These are phyloP conservation scores for Penicillium sp. DNA, from an alignment of 2,329 filamentous ascomycete genomes.

Conservation along the genomic window DNA sequence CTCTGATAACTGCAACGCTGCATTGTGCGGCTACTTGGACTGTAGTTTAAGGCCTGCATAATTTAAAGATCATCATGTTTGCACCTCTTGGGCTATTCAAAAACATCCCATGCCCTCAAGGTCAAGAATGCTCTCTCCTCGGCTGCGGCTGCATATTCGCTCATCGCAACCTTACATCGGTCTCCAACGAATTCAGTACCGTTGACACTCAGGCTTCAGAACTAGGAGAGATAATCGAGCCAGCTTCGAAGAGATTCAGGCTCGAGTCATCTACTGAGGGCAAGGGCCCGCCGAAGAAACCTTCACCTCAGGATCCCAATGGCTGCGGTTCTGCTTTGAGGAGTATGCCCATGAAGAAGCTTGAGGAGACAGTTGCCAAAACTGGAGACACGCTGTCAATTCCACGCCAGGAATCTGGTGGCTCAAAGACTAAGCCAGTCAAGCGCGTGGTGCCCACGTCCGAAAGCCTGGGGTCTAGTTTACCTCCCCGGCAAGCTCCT, in stretches of 20 bases:
- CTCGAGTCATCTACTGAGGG: neutral
- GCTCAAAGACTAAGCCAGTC: constrained; percentile 1
- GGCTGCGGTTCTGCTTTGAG: neutral
- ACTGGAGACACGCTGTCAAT: neutral
- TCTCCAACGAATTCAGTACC: constrained; percentile 23
- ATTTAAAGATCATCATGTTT: constrained; percentile 52
- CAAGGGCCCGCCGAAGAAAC: neutral
- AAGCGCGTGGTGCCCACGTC: constrained; percentile 13
- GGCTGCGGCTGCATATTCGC: constrained; percentile 66
- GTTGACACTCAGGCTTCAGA: constrained; percentile 16
- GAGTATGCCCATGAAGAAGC: constrained; percentile 39
- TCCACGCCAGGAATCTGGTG: constrained; percentile 1
- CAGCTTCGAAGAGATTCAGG: constrained; percentile 4
- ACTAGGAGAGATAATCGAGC: neutral
- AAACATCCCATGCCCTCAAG: constrained; percentile 58
- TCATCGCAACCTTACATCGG: constrained; percentile 45
- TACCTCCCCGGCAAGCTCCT: constrained; percentile 38
- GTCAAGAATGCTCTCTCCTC: constrained; percentile 55
- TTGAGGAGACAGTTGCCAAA: constrained; percentile 20
- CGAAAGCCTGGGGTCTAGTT: constrained; percentile 9
- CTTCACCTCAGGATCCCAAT: neutral
- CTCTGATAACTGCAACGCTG: neutral
- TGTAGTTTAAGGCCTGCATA: neutral
- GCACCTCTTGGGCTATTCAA: constrained; percentile 60
- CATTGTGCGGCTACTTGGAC: neutral